Evolutionary conservation across 2,329 filamentous ascomycete genomes (phyloP).

Genomic region (Botrytis porri): DNA sequence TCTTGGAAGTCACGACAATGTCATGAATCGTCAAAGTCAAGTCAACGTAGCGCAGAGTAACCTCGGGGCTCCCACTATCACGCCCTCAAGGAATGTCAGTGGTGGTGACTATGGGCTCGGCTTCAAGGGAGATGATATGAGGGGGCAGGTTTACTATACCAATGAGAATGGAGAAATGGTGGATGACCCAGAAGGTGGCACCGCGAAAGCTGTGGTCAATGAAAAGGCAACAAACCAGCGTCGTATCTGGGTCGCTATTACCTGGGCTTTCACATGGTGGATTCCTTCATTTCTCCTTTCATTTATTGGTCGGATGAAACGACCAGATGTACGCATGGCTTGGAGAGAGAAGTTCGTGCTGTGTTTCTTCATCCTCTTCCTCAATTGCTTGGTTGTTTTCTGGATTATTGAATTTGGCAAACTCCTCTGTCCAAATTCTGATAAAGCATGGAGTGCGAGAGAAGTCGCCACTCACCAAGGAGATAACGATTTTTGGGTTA

Average conservation of each 20-base stretch:
- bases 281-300: slow-evolving; percentile 82
- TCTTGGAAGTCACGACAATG: slow-evolving; percentile 69
- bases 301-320: slow-evolving; percentile 90
- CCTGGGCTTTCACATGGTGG: slow-evolving; percentile 90
- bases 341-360: slow-evolving; percentile 95
- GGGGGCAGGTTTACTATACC: slow-evolving; percentile 72
- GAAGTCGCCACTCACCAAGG: slow-evolving; percentile 71
- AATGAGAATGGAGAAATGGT: slow-evolving; percentile 62
- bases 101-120: slow-evolving; percentile 88
- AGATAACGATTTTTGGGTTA: slow-evolving; percentile 80
- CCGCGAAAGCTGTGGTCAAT: slow-evolving; percentile 73
- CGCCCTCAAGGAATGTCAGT: slow-evolving; percentile 54
- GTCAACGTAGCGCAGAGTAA: slow-evolving; percentile 45
- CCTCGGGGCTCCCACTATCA: slow-evolving; percentile 57
- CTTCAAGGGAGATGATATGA: slow-evolving; percentile 74
- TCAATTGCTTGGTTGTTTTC: slow-evolving; percentile 83
- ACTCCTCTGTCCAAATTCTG: slow-evolving; percentile 82
- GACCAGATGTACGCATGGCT: slow-evolving; percentile 92
- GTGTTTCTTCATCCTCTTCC: slow-evolving; percentile 71
- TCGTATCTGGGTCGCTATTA: slow-evolving; percentile 74
- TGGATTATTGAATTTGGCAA: slow-evolving; percentile 87
- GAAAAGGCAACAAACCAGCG: slow-evolving; percentile 61
- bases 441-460: slow-evolving; percentile 78
- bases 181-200: slow-evolving; percentile 74
- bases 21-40: slow-evolving; percentile 46